phyloP scores from a whole-genome alignment of 2,329 filamentous ascomycete species.

The Emydomyces testavorans region DNA sequence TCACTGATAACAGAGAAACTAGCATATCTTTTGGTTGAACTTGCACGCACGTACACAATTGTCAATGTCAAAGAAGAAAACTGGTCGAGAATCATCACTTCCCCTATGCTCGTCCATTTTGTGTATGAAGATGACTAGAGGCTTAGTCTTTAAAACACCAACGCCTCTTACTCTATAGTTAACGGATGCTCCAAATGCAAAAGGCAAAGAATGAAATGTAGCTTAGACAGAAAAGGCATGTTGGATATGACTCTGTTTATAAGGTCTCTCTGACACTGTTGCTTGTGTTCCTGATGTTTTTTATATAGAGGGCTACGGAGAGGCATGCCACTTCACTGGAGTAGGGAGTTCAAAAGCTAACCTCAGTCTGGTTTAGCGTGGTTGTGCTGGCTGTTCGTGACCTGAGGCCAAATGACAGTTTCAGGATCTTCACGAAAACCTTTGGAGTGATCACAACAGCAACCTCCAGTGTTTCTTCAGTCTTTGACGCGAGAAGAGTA shows the following conservation, averaged over 20 bases:
- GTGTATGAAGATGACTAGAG: background rate
- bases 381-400: constrained; percentile 5
- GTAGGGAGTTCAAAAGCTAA: too few relatives aligned
- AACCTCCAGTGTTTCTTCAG: background rate
- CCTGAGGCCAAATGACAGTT: background rate
- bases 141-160: background rate
- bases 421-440: too few relatives aligned
- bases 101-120: constrained; percentile 1
- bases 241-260: background rate
- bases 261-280: background rate
- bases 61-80: constrained; percentile 86
- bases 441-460: background rate
- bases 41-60: constrained; percentile 57
- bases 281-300: too few relatives aligned
- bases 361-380: background rate
- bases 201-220: background rate
- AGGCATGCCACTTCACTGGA: too few relatives aligned
- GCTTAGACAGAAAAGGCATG: background rate
- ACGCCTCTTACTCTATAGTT: background rate
- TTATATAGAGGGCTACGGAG: too few relatives aligned
- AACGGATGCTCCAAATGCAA: background rate
- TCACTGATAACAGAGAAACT: background rate
- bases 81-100: constrained; percentile 35
- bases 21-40: background rate
- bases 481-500: background rate